Conservation (phyloP, 1,139 yeast species). For the Scheffersomyces titani region DNA sequence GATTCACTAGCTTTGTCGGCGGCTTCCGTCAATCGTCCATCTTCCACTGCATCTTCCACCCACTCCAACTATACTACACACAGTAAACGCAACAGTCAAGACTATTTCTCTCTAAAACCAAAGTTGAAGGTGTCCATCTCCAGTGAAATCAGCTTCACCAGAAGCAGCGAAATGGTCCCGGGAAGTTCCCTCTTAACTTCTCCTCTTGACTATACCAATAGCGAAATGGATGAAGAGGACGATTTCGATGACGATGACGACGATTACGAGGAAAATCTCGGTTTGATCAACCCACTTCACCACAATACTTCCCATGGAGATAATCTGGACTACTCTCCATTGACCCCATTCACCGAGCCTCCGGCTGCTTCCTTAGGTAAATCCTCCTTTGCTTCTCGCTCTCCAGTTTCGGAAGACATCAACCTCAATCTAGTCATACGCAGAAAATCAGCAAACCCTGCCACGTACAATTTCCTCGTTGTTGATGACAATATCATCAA, state of each 20-base stretch:
- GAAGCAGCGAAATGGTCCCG: not conserved
- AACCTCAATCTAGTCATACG: slow-evolving; percentile 5
- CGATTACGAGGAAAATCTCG: not conserved
- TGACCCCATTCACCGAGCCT: slow-evolving; percentile 11
- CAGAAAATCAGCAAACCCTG: slow-evolving; percentile 19
- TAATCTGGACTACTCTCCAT: slow-evolving; percentile 7
- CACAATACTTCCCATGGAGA: not conserved
- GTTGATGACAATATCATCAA: slow-evolving; percentile 50
- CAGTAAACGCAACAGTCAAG: slow-evolving; percentile 5
- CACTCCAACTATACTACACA: not conserved
- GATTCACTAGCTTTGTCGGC: not conserved
- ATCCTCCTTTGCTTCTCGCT: not conserved
- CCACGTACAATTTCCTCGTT: slow-evolving; percentile 31
- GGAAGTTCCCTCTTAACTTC: slow-evolving; percentile 3
- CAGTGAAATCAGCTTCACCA: slow-evolving; percentile 10
- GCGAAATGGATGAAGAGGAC: slow-evolving; percentile 3
- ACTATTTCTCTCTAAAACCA: slow-evolving; percentile 15
- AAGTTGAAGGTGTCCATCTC: slow-evolving; percentile 11
- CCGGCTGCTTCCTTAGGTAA: not conserved
- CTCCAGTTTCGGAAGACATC: not conserved
- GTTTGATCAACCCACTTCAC: not conserved
- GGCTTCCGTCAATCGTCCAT: not conserved
- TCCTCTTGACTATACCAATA: slow-evolving; percentile 9
- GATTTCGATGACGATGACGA: slow-evolving; percentile 6
- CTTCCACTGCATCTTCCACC: not conserved